Conservation (phyloP, 2,329 filamentous ascomycete species). For the Chrysoporthe cubensis region DNA sequence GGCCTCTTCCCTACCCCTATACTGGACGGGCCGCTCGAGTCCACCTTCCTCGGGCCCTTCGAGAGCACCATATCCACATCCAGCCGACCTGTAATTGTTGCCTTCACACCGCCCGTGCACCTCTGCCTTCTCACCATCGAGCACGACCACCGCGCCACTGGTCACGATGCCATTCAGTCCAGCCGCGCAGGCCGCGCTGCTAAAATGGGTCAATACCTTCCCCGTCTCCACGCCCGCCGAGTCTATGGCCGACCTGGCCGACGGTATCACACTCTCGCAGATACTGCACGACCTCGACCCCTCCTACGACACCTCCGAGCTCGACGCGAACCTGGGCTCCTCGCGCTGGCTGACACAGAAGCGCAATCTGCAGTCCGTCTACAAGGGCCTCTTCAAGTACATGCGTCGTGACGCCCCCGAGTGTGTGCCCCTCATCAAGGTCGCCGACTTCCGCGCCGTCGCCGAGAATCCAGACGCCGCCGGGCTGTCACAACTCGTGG, state of each 20-base stretch:
- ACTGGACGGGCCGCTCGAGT: neutral
- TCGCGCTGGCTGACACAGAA: slow-evolving; percentile 66
- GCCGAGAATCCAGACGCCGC: slow-evolving; percentile 59
- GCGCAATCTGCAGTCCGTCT: slow-evolving; percentile 87
- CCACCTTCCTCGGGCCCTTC: neutral
- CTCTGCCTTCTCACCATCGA: neutral
- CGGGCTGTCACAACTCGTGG: slow-evolving; percentile 53
- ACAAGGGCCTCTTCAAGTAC: slow-evolving; percentile 84
- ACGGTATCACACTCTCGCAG: slow-evolving; percentile 58
- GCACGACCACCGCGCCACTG: neutral
- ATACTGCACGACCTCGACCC: slow-evolving; percentile 62
- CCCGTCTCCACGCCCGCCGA: slow-evolving; percentile 49
- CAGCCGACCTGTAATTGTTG: neutral
- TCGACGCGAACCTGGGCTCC: slow-evolving; percentile 51
- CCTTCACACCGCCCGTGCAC: neutral
- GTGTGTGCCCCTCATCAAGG: slow-evolving; percentile 55
- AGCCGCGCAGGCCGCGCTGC: slow-evolving; percentile 56
- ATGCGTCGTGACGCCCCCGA: slow-evolving; percentile 57
- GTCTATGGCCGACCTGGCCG: slow-evolving; percentile 55
- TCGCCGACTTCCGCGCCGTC: slow-evolving; percentile 60
- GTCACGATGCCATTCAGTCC: slow-evolving; percentile 45
- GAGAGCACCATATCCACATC: neutral
- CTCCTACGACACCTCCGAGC: slow-evolving; percentile 58
- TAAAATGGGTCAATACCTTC: slow-evolving; percentile 59
- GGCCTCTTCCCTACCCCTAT: neutral